A percentile compares a stretch with the other conserved stretches of the same genome.
These are phyloP conservation scores for Raphanus sativus DNA, from an alignment of 345 rosid species.

Conservation along the genomic window DNA sequence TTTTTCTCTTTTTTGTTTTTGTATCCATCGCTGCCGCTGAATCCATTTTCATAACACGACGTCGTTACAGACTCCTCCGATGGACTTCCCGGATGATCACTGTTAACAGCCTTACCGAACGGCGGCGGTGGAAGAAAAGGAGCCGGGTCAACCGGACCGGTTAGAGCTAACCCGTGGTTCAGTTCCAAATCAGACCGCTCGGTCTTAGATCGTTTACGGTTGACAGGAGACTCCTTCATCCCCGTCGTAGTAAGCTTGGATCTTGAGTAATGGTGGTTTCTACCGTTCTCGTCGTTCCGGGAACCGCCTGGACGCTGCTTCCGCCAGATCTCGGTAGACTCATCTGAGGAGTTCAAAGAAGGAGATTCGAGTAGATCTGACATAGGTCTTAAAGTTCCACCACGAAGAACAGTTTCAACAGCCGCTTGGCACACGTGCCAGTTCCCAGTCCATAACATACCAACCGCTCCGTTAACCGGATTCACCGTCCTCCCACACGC, in stretches of 20 bases:
- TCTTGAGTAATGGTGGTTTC: slow-evolving; percentile 46
- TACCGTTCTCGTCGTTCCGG: slow-evolving; percentile 20
- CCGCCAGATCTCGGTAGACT: slow-evolving; percentile 49
- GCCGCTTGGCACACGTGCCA: slow-evolving; percentile 64
- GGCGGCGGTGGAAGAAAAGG: slow-evolving; percentile 24
- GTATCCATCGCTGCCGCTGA: slow-evolving; percentile 37
- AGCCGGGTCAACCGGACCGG: background rate
- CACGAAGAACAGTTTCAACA: slow-evolving; percentile 55
- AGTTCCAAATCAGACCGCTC: slow-evolving; percentile 14
- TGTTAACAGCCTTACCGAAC: slow-evolving; percentile 26
- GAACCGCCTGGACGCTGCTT: slow-evolving; percentile 34
- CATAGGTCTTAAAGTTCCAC: slow-evolving; percentile 49
- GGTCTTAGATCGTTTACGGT: slow-evolving; percentile 4
- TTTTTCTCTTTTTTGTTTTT: slow-evolving; percentile 20
- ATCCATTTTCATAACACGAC: slow-evolving; percentile 61
- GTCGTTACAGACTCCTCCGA: slow-evolving; percentile 88
- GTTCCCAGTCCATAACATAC: slow-evolving; percentile 63
- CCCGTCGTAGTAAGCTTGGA: slow-evolving; percentile 44
- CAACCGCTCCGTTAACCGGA: slow-evolving; percentile 70
- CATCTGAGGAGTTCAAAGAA: slow-evolving; percentile 48
- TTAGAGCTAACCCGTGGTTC: slow-evolving; percentile 6
- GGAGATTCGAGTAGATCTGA: slow-evolving; percentile 33
- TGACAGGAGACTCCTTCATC: slow-evolving; percentile 13
- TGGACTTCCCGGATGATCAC: slow-evolving; percentile 58
- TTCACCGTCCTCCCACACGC: slow-evolving; percentile 64